Evolutionary conservation across 73 alveolate genomes (phyloP).

Genomic region (Paramecium sonneborni): DNA sequence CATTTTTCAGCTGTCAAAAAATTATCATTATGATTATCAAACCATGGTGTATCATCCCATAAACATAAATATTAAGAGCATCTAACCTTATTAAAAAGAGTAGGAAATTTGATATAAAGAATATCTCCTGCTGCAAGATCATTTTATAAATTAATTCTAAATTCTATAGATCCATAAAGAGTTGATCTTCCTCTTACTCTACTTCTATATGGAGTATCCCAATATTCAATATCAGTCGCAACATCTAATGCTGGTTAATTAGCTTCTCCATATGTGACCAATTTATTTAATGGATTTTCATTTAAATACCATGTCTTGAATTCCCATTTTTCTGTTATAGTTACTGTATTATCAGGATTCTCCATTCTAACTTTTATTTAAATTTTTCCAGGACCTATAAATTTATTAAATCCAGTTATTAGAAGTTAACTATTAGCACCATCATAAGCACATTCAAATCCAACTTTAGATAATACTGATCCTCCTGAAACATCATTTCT

Average conservation of each 20-base stretch:
- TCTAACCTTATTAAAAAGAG: constrained; percentile 4
- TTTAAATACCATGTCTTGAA: constrained; percentile 54
- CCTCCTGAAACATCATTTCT: constrained; percentile 53
- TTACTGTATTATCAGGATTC: constrained; percentile 33
- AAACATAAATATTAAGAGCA: constrained; percentile 45
- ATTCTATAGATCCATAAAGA: constrained; percentile 33
- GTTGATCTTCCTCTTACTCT: constrained; percentile 36
- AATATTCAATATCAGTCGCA: neutral
- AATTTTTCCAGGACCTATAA: constrained; percentile 14
- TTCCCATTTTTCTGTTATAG: constrained; percentile 13
- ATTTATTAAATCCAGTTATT: constrained; percentile 2
- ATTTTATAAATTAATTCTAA: constrained; percentile 15
- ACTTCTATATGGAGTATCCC: constrained; percentile 58
- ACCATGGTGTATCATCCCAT: constrained; percentile 59
- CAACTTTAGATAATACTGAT: neutral
- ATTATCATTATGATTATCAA: constrained; percentile 49
- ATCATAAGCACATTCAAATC: constrained; percentile 14
- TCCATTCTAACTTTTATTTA: constrained; percentile 37
- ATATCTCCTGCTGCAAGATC: constrained; percentile 54
- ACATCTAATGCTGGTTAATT: constrained; percentile 17
- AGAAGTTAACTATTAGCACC: neutral
- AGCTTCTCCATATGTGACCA: constrained; percentile 15
- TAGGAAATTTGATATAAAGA: constrained; percentile 20
- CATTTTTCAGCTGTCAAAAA: constrained; percentile 27
- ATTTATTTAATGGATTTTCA: constrained; percentile 46